Percentiles rank a stretch among this genome's conserved stretches.
phyloP scores from a whole-genome alignment of 2,329 filamentous ascomycete species.

The Tolypocladium sp. region DNA sequence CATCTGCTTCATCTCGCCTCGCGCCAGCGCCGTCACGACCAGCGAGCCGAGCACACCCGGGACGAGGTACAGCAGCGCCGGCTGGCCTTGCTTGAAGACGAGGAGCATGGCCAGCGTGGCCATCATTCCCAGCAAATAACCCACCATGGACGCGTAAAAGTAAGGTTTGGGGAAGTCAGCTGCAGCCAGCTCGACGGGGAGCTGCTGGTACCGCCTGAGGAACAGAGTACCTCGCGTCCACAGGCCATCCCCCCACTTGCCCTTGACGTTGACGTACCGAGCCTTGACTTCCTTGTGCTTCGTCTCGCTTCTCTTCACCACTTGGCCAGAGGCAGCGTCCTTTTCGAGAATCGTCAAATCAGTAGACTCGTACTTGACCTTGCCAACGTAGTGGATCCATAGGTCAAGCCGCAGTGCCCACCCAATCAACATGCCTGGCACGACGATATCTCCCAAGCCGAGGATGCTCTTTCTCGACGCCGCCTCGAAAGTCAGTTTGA shows the following conservation, averaged over 20 bases:
- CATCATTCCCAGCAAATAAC: slow-evolving; percentile 72
- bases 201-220: slow-evolving; percentile 10
- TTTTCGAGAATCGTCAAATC: slow-evolving; percentile 23
- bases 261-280: slow-evolving; percentile 50
- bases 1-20: slow-evolving; percentile 66
- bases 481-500: slow-evolving; percentile 72
- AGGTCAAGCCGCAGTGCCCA: slow-evolving; percentile 87
- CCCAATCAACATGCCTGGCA: slow-evolving; percentile 85
- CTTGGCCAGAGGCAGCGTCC: slow-evolving; percentile 20
- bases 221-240: slow-evolving; percentile 48
- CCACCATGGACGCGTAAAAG: slow-evolving; percentile 67
- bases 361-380: slow-evolving; percentile 40
- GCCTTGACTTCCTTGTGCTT: slow-evolving; percentile 41
- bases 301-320: slow-evolving; percentile 24
- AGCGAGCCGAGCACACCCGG: slow-evolving; percentile 69
- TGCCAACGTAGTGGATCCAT: slow-evolving; percentile 69
- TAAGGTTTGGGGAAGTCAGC: slow-evolving; percentile 71
- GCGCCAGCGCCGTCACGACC: slow-evolving; percentile 62
- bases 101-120: slow-evolving; percentile 69
- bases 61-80: slow-evolving; percentile 85
- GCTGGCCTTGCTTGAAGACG: slow-evolving; percentile 73
- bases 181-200: slow-evolving; percentile 25
- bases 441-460: slow-evolving; percentile 85
- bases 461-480: slow-evolving; percentile 71
- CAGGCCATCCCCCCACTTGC: slow-evolving; percentile 74